Evolutionary conservation across 345 rosid genomes (phyloP).

Genomic region (Acer campestre): DNA sequence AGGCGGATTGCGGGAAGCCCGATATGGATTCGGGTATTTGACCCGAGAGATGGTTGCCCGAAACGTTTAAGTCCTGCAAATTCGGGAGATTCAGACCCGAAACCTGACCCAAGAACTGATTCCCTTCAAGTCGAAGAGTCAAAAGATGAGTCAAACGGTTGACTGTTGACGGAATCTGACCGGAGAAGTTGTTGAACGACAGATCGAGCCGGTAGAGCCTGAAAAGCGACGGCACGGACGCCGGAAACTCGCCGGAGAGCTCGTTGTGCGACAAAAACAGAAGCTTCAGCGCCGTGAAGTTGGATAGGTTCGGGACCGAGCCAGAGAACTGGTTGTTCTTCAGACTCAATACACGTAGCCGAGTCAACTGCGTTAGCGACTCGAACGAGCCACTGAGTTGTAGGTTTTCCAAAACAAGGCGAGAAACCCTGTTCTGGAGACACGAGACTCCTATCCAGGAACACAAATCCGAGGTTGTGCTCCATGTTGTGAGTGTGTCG

Average conservation of each 20-base stretch:
- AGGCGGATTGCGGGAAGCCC: constrained; percentile 60
- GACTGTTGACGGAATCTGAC: constrained; percentile 53
- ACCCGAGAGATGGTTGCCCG: constrained; percentile 63
- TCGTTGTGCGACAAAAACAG: constrained; percentile 72
- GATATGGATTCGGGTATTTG: constrained; percentile 68
- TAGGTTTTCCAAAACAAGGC: constrained; percentile 70
- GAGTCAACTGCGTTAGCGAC: constrained; percentile 53
- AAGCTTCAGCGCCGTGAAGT: constrained; percentile 70
- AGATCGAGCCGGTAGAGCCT: constrained; percentile 85
- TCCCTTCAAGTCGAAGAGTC: constrained; percentile 72
- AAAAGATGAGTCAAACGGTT: constrained; percentile 67
- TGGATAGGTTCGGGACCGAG: constrained; percentile 60
- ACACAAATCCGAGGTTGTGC: constrained; percentile 54
- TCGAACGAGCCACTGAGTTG: constrained; percentile 57
- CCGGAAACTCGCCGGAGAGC: constrained; percentile 70
- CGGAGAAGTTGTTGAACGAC: constrained; percentile 74
- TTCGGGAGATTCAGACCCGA: constrained; percentile 47
- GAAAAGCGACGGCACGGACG: constrained; percentile 42
- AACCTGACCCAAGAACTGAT: constrained; percentile 60
- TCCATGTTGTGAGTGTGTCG: constrained; percentile 64
- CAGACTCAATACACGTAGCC: constrained; percentile 81
- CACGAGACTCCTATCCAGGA: constrained; percentile 78
- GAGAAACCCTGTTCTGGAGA: constrained; percentile 54
- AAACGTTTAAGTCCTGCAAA: constrained; percentile 79
- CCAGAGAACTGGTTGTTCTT: constrained; percentile 69